Evolutionary conservation across 2,329 filamentous ascomycete species (phyloP).

Genomic region (Fusarium irregulare): DNA sequence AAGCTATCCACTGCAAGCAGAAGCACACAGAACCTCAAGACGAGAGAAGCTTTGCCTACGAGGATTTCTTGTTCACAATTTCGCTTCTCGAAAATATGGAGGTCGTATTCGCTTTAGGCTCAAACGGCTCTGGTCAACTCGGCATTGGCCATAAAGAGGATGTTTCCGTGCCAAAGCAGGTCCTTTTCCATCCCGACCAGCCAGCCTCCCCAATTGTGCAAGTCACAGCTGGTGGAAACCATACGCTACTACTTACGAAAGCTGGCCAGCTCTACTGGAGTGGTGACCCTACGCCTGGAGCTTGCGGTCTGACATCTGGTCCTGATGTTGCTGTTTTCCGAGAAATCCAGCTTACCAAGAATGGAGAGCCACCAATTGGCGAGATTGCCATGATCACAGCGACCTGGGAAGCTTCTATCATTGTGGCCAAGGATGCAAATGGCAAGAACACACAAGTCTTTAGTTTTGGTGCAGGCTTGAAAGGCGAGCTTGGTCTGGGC

Average conservation of each 20-base stretch:
- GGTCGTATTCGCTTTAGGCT: constrained; percentile 76
- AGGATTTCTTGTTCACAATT: constrained; percentile 13
- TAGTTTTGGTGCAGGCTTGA: constrained; percentile 72
- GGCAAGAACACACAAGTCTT: constrained; percentile 64
- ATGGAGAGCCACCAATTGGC: constrained; percentile 46
- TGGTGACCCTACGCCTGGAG: constrained; percentile 68
- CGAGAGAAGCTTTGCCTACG: background rate
- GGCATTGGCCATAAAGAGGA: constrained; percentile 78
- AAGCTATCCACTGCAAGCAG: constrained; percentile 34
- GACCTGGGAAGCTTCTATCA: constrained; percentile 80
- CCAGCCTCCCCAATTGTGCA: constrained; percentile 52
- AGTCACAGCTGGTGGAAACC: constrained; percentile 80
- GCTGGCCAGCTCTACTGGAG: constrained; percentile 71
- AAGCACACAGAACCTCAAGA: constrained; percentile 22
- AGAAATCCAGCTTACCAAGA: constrained; percentile 51
- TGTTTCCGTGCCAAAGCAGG: constrained; percentile 72
- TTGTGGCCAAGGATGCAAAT: constrained; percentile 62
- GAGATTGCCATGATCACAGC: constrained; percentile 66
- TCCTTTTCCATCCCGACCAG: constrained; percentile 63
- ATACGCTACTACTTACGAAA: constrained; percentile 78
- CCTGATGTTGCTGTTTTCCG: constrained; percentile 54
- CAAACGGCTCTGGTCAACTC: constrained; percentile 81
- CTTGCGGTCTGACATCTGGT: constrained; percentile 60
- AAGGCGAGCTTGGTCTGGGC: constrained; percentile 79
- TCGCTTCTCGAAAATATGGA: constrained; percentile 51